Conservation (phyloP, 345 rosid species). For the Luvunga scandens region DNA sequence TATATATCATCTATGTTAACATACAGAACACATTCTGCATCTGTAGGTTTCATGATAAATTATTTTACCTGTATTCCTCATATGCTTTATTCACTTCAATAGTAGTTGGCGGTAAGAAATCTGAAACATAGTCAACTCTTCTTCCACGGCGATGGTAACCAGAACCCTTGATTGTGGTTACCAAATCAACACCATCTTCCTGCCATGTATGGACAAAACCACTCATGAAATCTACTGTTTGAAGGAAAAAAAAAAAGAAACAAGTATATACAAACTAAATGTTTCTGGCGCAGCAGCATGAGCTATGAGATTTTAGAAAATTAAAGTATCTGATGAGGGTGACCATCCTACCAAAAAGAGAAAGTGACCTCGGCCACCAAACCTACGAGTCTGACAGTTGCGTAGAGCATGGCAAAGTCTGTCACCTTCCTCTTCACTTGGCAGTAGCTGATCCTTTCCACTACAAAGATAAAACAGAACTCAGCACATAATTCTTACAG, state of each 20-base stretch:
- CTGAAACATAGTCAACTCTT: conserved; percentile 41
- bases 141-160: conserved; percentile 54
- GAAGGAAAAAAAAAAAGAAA: too few relatives aligned
- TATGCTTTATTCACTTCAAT: conserved; percentile 34
- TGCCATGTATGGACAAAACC: not conserved
- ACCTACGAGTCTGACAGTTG: conserved; percentile 50
- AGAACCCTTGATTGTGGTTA: conserved; percentile 63
- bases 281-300: too few relatives aligned
- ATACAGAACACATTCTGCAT: not conserved
- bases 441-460: conserved; percentile 74
- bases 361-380: conserved; percentile 60
- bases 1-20: too few relatives aligned
- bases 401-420: conserved; percentile 42
- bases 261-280: not conserved
- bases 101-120: conserved; percentile 57
- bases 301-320: too few relatives aligned
- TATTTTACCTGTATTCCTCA: conserved; percentile 23
- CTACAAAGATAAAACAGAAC: conserved; percentile 27
- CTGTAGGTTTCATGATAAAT: not conserved
- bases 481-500: not conserved
- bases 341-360: conserved; percentile 61
- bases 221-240: not conserved
- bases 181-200: conserved; percentile 25
- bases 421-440: conserved; percentile 64
- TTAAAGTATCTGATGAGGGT: conserved; percentile 13